Evolutionary conservation across 1,284 basidiomycete genomes (phyloP).

Genomic region (Rhodotorula sp.): DNA sequence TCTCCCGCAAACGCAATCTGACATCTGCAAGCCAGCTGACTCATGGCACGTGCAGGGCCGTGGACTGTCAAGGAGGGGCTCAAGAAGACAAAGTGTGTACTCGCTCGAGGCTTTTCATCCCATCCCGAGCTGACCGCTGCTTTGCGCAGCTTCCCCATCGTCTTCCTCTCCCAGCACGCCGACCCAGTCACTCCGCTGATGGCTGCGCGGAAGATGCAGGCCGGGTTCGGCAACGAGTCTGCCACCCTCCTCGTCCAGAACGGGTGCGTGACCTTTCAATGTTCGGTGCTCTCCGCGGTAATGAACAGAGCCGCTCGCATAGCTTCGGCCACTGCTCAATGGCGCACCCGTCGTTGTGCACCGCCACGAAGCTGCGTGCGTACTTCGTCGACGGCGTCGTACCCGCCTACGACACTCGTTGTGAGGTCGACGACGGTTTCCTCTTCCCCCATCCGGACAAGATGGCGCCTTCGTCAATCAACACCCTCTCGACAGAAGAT

Average conservation of each 20-base stretch:
- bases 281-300: no score
- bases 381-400: constrained; percentile 44
- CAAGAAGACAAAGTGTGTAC: constrained; percentile 33
- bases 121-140: not conserved
- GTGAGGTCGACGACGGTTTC: constrained; percentile 31
- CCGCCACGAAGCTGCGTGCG: constrained; percentile 31
- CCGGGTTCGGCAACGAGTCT: constrained; percentile 38
- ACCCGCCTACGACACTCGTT: constrained; percentile 35
- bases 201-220: constrained; percentile 36
- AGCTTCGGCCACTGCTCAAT: constrained; percentile 43
- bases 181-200: constrained; percentile 45
- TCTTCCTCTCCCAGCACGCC: constrained; percentile 40
- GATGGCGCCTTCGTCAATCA: not conserved
- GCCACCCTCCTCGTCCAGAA: constrained; percentile 39
- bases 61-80: constrained; percentile 38
- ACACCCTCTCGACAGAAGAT: constrained; percentile 9
- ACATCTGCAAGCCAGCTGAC: not conserved
- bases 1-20: not conserved
- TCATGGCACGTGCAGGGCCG: constrained; percentile 21
- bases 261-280: constrained; percentile 29
- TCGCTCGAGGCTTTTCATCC: no score
- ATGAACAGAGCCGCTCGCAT: not conserved
- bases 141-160: constrained; percentile 32
- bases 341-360: constrained; percentile 43
- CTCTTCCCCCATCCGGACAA: constrained; percentile 27